A percentile compares a stretch with the other conserved stretches of the same genome.
phyloP scores from a whole-genome alignment of 768 basidiomycete species.

The Auricularia sp. region DNA sequence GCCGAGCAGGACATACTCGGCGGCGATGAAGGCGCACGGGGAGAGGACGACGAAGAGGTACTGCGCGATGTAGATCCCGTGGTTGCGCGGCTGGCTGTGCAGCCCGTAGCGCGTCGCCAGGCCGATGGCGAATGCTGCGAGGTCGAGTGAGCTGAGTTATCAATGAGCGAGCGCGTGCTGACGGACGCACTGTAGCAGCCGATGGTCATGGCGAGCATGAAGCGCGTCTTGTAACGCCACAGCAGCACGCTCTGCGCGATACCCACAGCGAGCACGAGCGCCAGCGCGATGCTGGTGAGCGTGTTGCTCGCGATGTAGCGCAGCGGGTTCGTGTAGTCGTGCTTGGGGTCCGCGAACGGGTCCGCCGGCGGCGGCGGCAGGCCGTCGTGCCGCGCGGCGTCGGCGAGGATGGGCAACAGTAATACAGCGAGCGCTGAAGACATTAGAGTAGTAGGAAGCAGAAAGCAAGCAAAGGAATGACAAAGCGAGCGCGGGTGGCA shows the following conservation, averaged over 20 bases:
- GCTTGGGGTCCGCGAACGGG: conserved; percentile 28
- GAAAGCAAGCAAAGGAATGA: too few relatives aligned
- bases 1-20: conserved; percentile 57
- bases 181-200: conserved; percentile 42
- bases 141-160: too few relatives aligned
- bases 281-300: conserved; percentile 33
- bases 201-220: conserved; percentile 52
- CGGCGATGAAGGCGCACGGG: conserved; percentile 69
- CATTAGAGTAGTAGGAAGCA: too few relatives aligned
- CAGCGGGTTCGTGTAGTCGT: conserved; percentile 45
- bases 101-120: conserved; percentile 46
- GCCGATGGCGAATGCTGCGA: conserved; percentile 45
- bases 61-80: conserved; percentile 42
- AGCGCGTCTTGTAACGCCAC: conserved; percentile 37
- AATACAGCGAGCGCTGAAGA: too few relatives aligned
- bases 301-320: conserved; percentile 47
- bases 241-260: conserved; percentile 35
- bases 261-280: conserved; percentile 30
- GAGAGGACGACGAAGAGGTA: conserved; percentile 53
- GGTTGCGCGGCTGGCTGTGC: conserved; percentile 41
- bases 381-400: not conserved
- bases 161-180: too few relatives aligned
- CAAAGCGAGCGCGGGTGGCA: too few relatives aligned
- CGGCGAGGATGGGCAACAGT: not conserved
- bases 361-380: not conserved